phyloP scores from a whole-genome alignment of 192 early-diverging fungal species.

The Glomus cerebriforme region DNA sequence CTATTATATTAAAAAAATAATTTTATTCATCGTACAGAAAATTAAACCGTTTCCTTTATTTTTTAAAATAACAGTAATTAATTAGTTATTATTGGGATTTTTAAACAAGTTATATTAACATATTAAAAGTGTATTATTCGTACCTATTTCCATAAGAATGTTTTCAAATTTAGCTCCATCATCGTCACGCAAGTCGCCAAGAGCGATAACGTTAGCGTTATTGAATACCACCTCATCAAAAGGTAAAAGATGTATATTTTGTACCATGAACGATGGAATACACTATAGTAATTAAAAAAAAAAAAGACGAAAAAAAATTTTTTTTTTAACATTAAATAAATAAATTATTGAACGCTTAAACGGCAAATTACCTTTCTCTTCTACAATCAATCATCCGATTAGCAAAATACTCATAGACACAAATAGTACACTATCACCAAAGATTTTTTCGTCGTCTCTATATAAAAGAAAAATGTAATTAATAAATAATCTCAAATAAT shows the following conservation, averaged over 20 bases:
- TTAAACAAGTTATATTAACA: too few relatives aligned
- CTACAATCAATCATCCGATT: too few relatives aligned
- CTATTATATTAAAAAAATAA: constrained; percentile 76
- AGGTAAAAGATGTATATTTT: constrained; percentile 48
- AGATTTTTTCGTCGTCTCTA: too few relatives aligned
- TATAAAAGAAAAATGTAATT: too few relatives aligned
- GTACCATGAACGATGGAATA: constrained; percentile 49
- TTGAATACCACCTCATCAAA: constrained; percentile 51
- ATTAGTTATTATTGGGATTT: not conserved
- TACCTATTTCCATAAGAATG: constrained; percentile 40
- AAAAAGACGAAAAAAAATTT: not conserved
- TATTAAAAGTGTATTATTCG: not conserved
- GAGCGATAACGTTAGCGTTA: constrained; percentile 42
- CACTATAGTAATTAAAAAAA: too few relatives aligned
- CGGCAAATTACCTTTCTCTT: too few relatives aligned
- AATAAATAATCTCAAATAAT: too few relatives aligned
- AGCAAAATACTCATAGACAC: too few relatives aligned
- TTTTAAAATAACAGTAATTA: constrained; percentile 26
- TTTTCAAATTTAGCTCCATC: constrained; percentile 39
- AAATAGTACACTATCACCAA: too few relatives aligned
- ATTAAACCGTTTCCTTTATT: constrained; percentile 69
- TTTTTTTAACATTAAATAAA: too few relatives aligned
- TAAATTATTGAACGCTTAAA: too few relatives aligned
- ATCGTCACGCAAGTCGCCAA: constrained; percentile 41
- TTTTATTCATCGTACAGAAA: constrained; percentile 64